Evolutionary conservation across 345 rosid species (phyloP).

Genomic region (Hypericum androsaemum): DNA sequence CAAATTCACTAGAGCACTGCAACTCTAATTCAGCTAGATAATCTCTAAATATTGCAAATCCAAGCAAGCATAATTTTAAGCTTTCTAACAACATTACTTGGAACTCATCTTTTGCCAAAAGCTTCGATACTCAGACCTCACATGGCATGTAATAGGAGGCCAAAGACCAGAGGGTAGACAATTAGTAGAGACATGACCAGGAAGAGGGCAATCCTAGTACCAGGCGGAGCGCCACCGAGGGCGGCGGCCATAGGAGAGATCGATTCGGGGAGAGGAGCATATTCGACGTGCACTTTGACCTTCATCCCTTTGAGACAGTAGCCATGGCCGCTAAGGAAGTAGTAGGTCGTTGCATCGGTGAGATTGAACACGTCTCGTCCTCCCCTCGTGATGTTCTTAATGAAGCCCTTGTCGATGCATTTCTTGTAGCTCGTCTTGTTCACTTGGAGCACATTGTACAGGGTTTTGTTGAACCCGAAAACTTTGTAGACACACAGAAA

Average conservation of each 20-base stretch:
- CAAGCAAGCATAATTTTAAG: no score
- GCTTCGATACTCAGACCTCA: no score
- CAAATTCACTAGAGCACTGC: no score
- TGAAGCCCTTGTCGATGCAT: slow-evolving; percentile 10
- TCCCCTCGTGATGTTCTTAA: slow-evolving; percentile 16
- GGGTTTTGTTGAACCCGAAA: slow-evolving; percentile 17
- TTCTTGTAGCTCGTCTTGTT: slow-evolving; percentile 13
- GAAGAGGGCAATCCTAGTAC: no score
- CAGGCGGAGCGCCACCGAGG: background rate
- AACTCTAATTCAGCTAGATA: no score
- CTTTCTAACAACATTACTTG: no score
- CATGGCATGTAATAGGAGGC: no score
- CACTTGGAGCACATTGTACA: slow-evolving; percentile 17
- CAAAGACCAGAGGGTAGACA: no score
- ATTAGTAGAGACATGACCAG: no score
- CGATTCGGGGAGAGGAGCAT: slow-evolving; percentile 1
- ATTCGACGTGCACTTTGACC: slow-evolving; percentile 1
- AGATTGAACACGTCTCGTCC: slow-evolving; percentile 22
- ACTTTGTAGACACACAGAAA: background rate
- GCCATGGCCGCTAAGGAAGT: slow-evolving; percentile 14
- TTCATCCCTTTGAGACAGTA: slow-evolving; percentile 15
- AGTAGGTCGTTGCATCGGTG: slow-evolving; percentile 13
- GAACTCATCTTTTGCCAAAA: no score
- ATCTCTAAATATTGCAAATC: no score
- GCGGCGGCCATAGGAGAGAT: no score